Percentiles rank a stretch among this genome's conserved stretches.
phyloP scores from a whole-genome alignment of 139 green algal species.

The Mychonastes homosphaera region DNA sequence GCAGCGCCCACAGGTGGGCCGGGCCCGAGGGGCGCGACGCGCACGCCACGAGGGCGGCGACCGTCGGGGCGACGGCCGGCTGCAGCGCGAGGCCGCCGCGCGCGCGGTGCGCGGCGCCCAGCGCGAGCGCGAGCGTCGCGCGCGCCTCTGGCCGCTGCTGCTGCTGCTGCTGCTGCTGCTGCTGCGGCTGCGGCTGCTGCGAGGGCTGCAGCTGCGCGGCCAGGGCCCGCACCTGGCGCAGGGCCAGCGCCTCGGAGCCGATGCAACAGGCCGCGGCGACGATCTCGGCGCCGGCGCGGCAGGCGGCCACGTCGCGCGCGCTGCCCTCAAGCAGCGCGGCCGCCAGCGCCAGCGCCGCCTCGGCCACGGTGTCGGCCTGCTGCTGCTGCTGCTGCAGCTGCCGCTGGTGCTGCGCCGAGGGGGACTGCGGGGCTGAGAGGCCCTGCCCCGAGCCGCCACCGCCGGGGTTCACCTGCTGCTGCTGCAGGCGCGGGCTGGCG shows the following conservation, averaged over 20 bases:
- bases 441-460: background rate
- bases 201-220: conserved; percentile 19
- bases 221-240: conserved; percentile 14
- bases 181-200: conserved; percentile 2
- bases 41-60: conserved; percentile 46
- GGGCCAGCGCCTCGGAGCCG: background rate
- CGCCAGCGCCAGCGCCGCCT: conserved; percentile 7
- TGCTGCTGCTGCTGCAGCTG: too few relatives aligned
- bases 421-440: background rate
- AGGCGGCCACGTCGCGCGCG: background rate
- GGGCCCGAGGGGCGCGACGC: conserved; percentile 24
- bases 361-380: too few relatives aligned
- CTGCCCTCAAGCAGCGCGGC: background rate
- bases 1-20: conserved; percentile 62
- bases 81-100: conserved; percentile 60
- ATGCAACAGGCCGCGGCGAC: background rate
- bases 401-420: background rate
- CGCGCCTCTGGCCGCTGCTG: conserved; percentile 20
- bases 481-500: background rate
- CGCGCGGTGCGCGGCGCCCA: conserved; percentile 53
- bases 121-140: conserved; percentile 53
- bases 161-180: conserved; percentile 11
- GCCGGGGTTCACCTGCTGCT: background rate
- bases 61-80: conserved; percentile 22
- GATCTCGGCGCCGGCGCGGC: conserved; percentile 4